Percentiles rank a stretch among this genome's conserved stretches.
phyloP scores from a whole-genome alignment of 169 alveolate species.

The Fabrea salina region DNA sequence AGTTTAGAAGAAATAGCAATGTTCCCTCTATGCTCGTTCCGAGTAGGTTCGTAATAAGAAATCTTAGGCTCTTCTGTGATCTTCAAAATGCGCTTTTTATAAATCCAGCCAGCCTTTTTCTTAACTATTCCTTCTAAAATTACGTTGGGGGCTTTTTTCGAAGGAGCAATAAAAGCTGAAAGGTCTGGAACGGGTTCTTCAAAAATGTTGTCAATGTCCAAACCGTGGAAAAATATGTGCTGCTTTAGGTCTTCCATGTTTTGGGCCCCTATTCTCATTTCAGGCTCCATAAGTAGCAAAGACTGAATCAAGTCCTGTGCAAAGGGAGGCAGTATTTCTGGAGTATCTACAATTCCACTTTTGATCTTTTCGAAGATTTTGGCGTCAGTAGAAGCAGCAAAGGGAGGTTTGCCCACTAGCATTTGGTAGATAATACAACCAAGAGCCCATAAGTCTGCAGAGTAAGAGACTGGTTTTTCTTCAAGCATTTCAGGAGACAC shows the following conservation, averaged over 20 bases:
- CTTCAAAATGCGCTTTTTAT: not conserved
- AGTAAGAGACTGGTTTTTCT: slow-evolving; percentile 50
- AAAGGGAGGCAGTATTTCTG: slow-evolving; percentile 39
- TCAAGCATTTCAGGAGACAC: slow-evolving; percentile 75
- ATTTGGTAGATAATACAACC: slow-evolving; percentile 76
- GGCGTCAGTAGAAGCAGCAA: slow-evolving; percentile 45
- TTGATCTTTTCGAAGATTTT: slow-evolving; percentile 46
- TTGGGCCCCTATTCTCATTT: slow-evolving; percentile 46
- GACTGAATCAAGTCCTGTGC: slow-evolving; percentile 45
- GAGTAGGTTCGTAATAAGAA: slow-evolving; percentile 21
- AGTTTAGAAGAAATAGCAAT: slow-evolving; percentile 17
- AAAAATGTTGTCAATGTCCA: slow-evolving; percentile 6
- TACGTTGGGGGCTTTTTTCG: not conserved
- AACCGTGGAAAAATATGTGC: slow-evolving; percentile 26
- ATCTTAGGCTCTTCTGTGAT: slow-evolving; percentile 19
- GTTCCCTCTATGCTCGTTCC: not conserved
- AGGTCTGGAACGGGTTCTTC: slow-evolving; percentile 18
- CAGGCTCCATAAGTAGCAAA: slow-evolving; percentile 43
- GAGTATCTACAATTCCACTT: slow-evolving; percentile 39
- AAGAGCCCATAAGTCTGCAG: slow-evolving; percentile 77
- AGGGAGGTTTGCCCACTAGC: slow-evolving; percentile 76
- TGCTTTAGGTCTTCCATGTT: not conserved
- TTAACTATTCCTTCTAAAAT: slow-evolving; percentile 21
- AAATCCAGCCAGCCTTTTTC: slow-evolving; percentile 32
- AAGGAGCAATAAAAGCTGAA: not conserved